phyloP scores from a whole-genome alignment of 768 basidiomycete species.

The Suillus bovinus region DNA sequence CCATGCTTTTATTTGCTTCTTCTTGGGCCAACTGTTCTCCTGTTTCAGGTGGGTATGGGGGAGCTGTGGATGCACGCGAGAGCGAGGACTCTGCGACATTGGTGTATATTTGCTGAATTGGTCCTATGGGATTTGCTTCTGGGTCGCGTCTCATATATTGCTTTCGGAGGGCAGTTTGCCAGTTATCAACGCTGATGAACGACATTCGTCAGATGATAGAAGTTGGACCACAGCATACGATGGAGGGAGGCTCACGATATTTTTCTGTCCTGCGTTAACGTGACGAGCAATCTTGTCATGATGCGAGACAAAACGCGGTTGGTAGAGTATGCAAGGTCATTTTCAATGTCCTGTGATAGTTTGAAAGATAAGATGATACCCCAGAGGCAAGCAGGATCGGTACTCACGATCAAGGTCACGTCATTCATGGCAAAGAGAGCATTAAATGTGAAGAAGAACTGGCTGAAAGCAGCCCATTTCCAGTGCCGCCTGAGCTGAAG shows the following conservation, averaged over 20 bases:
- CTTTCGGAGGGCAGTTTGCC: conserved; percentile 76
- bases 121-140: conserved; percentile 68
- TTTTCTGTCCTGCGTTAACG: conserved; percentile 80
- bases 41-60: conserved; percentile 11
- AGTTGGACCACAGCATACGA: conserved; percentile 24
- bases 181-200: conserved; percentile 61
- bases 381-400: conserved; percentile 6
- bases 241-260: conserved; percentile 54
- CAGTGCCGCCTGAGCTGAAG: conserved; percentile 70
- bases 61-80: conserved; percentile 31
- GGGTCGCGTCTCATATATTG: conserved; percentile 79
- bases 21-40: conserved; percentile 13
- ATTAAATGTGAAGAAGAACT: conserved; percentile 87
- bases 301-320: conserved; percentile 65
- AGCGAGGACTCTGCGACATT: conserved; percentile 28
- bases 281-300: conserved; percentile 72
- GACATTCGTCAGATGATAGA: conserved; percentile 16
- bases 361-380: conserved; percentile 13
- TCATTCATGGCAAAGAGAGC: conserved; percentile 71
- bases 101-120: conserved; percentile 34
- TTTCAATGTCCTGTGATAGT: conserved; percentile 67
- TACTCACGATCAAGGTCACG: conserved; percentile 62
- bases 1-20: conserved; percentile 6
- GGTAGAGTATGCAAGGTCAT: conserved; percentile 65
- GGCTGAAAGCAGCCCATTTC: conserved; percentile 92